These are phyloP conservation scores for Saccharomycopsis sp. DNA, from an alignment of 805 yeast species.

Conservation along the genomic window DNA sequence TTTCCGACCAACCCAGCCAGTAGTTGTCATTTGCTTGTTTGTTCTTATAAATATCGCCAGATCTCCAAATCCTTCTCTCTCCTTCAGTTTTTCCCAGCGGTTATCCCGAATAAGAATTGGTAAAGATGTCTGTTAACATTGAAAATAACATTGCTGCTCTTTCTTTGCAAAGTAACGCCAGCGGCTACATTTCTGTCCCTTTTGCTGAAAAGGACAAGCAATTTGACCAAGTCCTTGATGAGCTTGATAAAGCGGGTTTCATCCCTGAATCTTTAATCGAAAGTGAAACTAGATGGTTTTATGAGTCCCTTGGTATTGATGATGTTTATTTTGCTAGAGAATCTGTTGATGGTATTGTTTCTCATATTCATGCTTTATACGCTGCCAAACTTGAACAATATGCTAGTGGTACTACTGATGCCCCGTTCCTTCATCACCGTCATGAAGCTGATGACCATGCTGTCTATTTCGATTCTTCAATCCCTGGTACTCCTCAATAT, in stretches of 20 bases:
- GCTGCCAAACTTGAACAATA: slow-evolving; percentile 89
- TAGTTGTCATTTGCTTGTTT: too few species aligned
- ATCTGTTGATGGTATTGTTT: slow-evolving; percentile 66
- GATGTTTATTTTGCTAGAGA: slow-evolving; percentile 88
- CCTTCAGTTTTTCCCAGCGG: too few species aligned
- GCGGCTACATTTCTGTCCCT: slow-evolving; percentile 66
- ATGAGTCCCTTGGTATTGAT: slow-evolving; percentile 78
- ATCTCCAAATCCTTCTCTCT: too few species aligned
- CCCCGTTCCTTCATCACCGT: slow-evolving; percentile 57
- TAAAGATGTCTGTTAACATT: slow-evolving; percentile 4
- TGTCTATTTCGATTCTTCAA: slow-evolving; percentile 73
- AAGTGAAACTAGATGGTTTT: slow-evolving; percentile 82
- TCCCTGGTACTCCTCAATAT: slow-evolving; percentile 34
- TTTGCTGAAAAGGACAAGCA: slow-evolving; percentile 78
- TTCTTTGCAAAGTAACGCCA: slow-evolving; percentile 19
- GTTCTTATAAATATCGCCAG: too few species aligned
- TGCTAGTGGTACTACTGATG: slow-evolving; percentile 35
- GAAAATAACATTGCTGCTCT: slow-evolving; percentile 16
- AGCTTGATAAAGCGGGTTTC: slow-evolving; percentile 73
- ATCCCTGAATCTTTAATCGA: slow-evolving; percentile 84
- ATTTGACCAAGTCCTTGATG: slow-evolving; percentile 70
- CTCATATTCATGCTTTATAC: slow-evolving; percentile 79
- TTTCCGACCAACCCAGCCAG: too few species aligned
- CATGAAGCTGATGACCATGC: slow-evolving; percentile 83
- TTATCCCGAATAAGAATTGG: too few species aligned